Percentiles rank a stretch among this genome's conserved stretches.
phyloP scores from a whole-genome alignment of 768 basidiomycete species.

The Lactarius sanguifluus region DNA sequence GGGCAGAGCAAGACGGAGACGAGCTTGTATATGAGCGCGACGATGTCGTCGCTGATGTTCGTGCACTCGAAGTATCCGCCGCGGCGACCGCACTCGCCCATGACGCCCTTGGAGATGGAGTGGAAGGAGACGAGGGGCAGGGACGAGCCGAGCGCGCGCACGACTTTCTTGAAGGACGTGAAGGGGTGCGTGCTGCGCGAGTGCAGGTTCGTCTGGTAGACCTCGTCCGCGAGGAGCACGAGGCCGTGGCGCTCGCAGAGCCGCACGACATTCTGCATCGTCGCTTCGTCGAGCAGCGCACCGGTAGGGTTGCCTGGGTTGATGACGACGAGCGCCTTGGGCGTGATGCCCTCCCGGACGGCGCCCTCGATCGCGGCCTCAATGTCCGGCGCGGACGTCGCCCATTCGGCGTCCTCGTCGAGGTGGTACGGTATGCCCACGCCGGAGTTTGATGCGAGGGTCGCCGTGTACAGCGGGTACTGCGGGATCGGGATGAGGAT shows the following conservation, averaged over 20 bases:
- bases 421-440: conserved; percentile 85
- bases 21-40: conserved; percentile 95
- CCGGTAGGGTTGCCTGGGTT: conserved; percentile 99
- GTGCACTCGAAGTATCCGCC: conserved; percentile 95
- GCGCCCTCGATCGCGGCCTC: conserved; percentile 66
- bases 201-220: conserved; percentile 96
- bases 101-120: conserved; percentile 95
- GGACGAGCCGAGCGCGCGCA: conserved; percentile 62
- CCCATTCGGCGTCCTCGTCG: conserved; percentile 80
- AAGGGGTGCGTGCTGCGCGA: conserved; percentile 65
- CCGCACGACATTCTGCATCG: conserved; percentile 73
- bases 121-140: conserved; percentile 93
- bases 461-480: conserved; percentile 96
- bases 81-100: conserved; percentile 94
- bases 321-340: conserved; percentile 93
- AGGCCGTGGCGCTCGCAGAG: conserved; percentile 84
- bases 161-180: conserved; percentile 90
- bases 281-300: conserved; percentile 66
- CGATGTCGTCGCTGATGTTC: conserved; percentile 74
- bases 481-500: conserved; percentile 97
- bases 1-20: conserved; percentile 89
- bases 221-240: conserved; percentile 94
- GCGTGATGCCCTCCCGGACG: conserved; percentile 53
- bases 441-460: conserved; percentile 84
- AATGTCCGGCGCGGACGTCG: conserved; percentile 70